A percentile compares a stretch with the other conserved stretches of the same genome.
phyloP scores from a whole-genome alignment of 2,329 filamentous ascomycete species.

The Colletotrichum filicis region DNA sequence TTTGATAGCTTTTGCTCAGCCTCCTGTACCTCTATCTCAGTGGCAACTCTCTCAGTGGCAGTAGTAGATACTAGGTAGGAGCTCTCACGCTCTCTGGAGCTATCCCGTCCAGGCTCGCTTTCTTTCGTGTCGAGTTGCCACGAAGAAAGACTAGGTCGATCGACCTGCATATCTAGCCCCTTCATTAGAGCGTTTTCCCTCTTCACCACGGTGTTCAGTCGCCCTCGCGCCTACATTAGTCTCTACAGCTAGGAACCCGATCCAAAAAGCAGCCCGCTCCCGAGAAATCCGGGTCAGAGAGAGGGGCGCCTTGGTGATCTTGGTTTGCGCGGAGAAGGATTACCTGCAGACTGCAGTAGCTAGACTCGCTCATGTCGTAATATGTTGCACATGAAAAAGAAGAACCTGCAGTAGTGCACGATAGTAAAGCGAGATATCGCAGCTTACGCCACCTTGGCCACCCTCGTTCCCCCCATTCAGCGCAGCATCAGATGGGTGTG shows the following conservation, averaged over 20 bases:
- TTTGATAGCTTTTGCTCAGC: neutral
- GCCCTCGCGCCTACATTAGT: slow-evolving; percentile 26
- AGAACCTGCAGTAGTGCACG: neutral
- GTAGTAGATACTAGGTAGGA: neutral
- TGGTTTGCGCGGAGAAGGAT: neutral
- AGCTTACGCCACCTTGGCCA: neutral
- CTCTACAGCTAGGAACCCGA: neutral
- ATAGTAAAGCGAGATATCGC: neutral
- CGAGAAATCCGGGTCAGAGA: neutral
- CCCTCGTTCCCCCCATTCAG: too few relatives aligned
- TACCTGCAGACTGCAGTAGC: neutral
- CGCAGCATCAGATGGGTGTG: neutral
- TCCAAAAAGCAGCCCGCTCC: neutral
- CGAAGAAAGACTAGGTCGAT: neutral
- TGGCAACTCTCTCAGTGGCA: neutral
- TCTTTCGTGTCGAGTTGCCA: neutral
- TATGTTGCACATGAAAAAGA: neutral
- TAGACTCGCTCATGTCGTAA: neutral
- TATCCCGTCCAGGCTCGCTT: neutral
- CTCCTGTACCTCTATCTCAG: neutral
- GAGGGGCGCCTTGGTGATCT: too few relatives aligned
- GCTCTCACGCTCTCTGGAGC: neutral
- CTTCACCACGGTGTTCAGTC: neutral
- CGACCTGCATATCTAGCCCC: neutral
- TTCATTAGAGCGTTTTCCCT: neutral